Base-by-base conservation (phyloP, 257 asterid genomes). In the Scutellaria baicalensis region DNA sequence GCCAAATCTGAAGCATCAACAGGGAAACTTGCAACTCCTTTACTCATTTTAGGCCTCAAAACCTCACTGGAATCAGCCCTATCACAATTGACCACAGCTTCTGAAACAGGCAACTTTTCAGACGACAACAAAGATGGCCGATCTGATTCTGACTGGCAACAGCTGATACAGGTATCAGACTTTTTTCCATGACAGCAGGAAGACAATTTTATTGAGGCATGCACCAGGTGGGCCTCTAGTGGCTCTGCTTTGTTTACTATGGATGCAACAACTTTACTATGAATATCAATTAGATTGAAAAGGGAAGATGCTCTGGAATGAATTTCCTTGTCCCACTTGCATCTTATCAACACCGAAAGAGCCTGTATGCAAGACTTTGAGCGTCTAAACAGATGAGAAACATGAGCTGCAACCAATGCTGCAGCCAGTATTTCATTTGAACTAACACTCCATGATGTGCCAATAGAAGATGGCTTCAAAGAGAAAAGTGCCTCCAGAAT, bases 321-420 rank as follows among this genome's bases (percentile, higher is more conserved):
- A 72, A 89, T 84, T 73, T 87, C 93, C 60, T 75, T 80, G 71
- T 89, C 91, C 96, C 95, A 87, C 81, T 85, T 89, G 78, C 95
- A 86, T 66, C 80, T 78, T 72, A 81, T 83, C 84, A 91, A 81
- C 76, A 84, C 72, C 9, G 81, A 82, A 68, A 91, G 95, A 66
- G 95, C 89, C 50, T 75, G 84, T 86, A 77, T 87, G 76, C 95
- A 91, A 65, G 89, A 92, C 86, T 85, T 91, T 14, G 97, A 87
- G 36, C 80, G 80, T 75, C 90, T 83, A 68, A 91, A 85, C 55
- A 89, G 82, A 80, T 91, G 93, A 55, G 93, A 85, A 73, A 91
- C 77, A 69, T 89, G 97, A 80, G 95, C 95, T 6, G 97, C 95
- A 59, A 87, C 97, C 96, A 89, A 85, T 48, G 94, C 97, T 47